Base-by-base conservation (phyloP, 345 rosid genomes). In the Populus ilicifolia region DNA sequence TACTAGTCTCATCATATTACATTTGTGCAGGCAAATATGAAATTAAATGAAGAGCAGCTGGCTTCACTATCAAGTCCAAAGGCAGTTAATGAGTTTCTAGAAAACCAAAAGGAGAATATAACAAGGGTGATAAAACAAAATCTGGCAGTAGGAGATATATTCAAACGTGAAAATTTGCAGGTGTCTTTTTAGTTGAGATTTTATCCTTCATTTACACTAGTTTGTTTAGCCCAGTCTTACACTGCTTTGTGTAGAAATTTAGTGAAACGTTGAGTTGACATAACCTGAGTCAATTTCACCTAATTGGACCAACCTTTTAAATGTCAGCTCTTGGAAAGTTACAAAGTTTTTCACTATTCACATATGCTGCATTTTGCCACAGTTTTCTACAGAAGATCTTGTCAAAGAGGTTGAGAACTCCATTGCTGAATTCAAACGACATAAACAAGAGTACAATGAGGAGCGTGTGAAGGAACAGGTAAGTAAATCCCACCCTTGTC, bases 381-480 rank as follows among this genome's bases (percentile, higher is more conserved):
- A 93, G 99, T 84, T 92, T 83, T 80, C 97, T 21, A 87, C 91
- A 0, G 97, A 93, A 20, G 96, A 95, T 41, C 90, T 93, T 74
- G 89, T 92, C 72, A 87, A 86, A 83, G 97, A 88, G 87, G 96
- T 93, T 1, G 92, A 90, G 85, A 89, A 85, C 75, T 89, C 98
- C 50, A 84, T 93, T 41, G 79, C 89, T 33, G 97, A 90, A 81
- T 93, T 93, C 84, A 93, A 93, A 80, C 86, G 80, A 67, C 92
- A 90, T 62, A 89, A 91, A 73, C 94, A 93, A 86, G 91, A 95
- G 59, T 95, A 89, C 10, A 93, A 95, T 2, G 99, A 95, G 87
- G 97, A 88, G 17, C 89, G 87, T 6, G 81, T 90, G 69, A 89
- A 72, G 78, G 96, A 91, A 69, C 98, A 93, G 98, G 98, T 94